Conservation (phyloP, 441 rosid species). For the Syzygium malaccense region DNA sequence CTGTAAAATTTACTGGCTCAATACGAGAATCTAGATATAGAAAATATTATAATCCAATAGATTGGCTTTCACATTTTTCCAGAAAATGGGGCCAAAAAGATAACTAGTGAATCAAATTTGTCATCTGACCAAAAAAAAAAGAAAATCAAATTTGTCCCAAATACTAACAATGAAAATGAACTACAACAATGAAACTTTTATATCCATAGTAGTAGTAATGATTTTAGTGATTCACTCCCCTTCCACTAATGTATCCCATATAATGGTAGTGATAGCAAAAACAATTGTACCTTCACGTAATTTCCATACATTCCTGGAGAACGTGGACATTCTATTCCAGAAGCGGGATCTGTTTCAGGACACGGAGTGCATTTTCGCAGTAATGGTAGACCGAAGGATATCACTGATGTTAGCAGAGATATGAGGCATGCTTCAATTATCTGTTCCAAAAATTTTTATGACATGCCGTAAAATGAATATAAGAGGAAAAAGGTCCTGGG, state of each 20-base stretch:
- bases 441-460: slow-evolving; percentile 27
- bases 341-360: slow-evolving; percentile 68
- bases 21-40: neutral
- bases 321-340: slow-evolving; percentile 82
- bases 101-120: neutral
- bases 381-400: slow-evolving; percentile 93
- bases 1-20: neutral
- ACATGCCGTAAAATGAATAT: neutral
- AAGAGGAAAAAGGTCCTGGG: neutral
- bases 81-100: neutral
- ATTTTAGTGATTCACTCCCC: neutral
- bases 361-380: slow-evolving; percentile 88
- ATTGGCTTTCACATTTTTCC: neutral
- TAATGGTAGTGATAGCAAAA: neutral
- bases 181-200: neutral
- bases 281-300: slow-evolving; percentile 76
- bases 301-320: slow-evolving; percentile 96
- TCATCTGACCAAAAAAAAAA: no score
- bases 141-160: neutral
- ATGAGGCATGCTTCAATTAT: slow-evolving; percentile 94
- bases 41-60: neutral
- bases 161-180: neutral
- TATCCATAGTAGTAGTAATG: neutral
- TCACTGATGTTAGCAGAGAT: slow-evolving; percentile 76
- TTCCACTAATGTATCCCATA: neutral